Evolutionary conservation across 768 basidiomycete genomes (phyloP).

Genomic region (Podaxis sp.): DNA sequence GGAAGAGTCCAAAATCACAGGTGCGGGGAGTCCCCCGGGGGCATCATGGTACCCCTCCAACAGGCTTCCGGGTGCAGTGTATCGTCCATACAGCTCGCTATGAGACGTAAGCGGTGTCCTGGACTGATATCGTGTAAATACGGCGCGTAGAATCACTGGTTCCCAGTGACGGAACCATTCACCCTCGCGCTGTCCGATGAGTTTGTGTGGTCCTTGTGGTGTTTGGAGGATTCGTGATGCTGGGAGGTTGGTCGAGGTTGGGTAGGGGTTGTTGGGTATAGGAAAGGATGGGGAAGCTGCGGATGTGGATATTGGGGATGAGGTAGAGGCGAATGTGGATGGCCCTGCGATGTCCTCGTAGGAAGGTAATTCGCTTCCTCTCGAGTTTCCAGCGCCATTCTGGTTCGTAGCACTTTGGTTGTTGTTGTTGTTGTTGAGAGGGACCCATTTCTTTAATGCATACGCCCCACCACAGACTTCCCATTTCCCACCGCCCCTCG

Average conservation of each 20-base stretch:
- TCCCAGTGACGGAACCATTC: slow-evolving; percentile 84
- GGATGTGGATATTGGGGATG: background rate
- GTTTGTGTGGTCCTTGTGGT: slow-evolving; percentile 33
- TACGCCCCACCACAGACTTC: slow-evolving; percentile 75
- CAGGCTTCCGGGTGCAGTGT: slow-evolving; percentile 14
- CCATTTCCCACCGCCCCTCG: slow-evolving; percentile 72
- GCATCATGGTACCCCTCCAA: slow-evolving; percentile 28
- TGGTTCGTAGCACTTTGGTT: slow-evolving; percentile 17
- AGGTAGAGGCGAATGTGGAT: background rate
- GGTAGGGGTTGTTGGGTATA: background rate
- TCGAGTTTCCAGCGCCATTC: background rate
- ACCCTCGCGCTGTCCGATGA: slow-evolving; percentile 65
- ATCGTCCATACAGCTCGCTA: slow-evolving; percentile 8
- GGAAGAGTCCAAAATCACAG: background rate
- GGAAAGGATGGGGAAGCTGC: background rate
- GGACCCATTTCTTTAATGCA: slow-evolving; percentile 56
- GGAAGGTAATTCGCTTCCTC: slow-evolving; percentile 11
- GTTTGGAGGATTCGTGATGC: slow-evolving; percentile 28
- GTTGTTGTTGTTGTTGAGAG: slow-evolving; percentile 17
- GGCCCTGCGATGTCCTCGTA: slow-evolving; percentile 15
- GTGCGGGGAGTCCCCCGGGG: background rate
- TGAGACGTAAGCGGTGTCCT: slow-evolving; percentile 26
- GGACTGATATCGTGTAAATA: slow-evolving; percentile 44
- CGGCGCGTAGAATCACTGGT: slow-evolving; percentile 58
- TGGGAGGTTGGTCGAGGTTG: background rate